Base-by-base conservation (phyloP, 2,329 filamentous ascomycete species). In the Verticillium dahliae region DNA sequence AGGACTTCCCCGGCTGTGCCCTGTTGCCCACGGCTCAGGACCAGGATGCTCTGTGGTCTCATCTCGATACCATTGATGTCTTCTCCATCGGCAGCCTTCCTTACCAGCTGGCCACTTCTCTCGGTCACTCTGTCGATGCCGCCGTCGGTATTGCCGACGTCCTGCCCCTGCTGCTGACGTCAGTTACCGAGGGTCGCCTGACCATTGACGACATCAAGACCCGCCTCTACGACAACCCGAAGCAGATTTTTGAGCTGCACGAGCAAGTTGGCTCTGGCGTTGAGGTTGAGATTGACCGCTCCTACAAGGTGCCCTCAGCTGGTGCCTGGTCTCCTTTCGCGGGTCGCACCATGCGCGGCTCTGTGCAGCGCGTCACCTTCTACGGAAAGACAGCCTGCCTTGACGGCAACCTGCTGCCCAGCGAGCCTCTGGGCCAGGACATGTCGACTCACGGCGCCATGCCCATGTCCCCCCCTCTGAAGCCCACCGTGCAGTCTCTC, bases 31-130 rank as follows among this genome's bases (percentile, higher is more conserved):
- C 86, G 2, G 77, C 75, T 22, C 79, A 84, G 64, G 90, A 92
- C 68, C 90, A 93, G 74, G 79, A 83, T 62, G 88, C 88, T 45
- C 80, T 93, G 13, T 93, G 90, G 90, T 84, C 89, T 65, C 81
- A 92, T 70, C 76, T 93, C 70, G 80, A 76, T 68, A 87, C 82
- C 56, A 92, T 93, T 67, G 90, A 93, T 71, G 85, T 91, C 61
- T 92, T 93, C 78, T 91, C 89, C 1, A 82, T 92, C 65, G 90
- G 90, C 64, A 92, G 89, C 72, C 78, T 92, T 65, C 90, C 90
- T 11, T 93, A 90, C 75, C 89, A 92, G 74, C 78, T 92, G 63
- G 88, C 89, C 60, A 80, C 80, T 59, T 78, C 80, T 63, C 74
- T 80, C 34, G 79, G 84, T 63, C 72, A 78, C 67, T 75, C 81